Evolutionary conservation across 176 grass and related monocot species (phyloP), one percentile per base, ranked within the genome.

Genomic region (Rhynchospora tenuis): DNA sequence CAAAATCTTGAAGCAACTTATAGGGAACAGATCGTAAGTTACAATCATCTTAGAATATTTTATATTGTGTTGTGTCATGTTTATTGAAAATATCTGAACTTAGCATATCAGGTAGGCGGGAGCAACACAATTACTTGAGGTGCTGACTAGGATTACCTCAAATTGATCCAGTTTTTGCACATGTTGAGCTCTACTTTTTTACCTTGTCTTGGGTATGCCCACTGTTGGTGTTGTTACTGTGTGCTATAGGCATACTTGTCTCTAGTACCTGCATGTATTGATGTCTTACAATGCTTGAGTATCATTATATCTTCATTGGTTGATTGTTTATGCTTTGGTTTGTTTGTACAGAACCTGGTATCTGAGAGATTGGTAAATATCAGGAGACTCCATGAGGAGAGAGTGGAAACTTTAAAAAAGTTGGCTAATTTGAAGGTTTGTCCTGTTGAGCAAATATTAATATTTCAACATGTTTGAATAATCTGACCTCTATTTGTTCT

Each of bases 361-460:
- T 93, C 88, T 31, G 89, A 91, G 57, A 91, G 91, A 65, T 70
- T 94, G 81, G 63, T 77, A 16, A 93, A 96, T 77, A 96, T 99
- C 45, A 89, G 22, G 57, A 93, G 91, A 88, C 72, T 99, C 63
- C 89, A 99, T 59, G 90, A 93, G 87, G 89, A 99, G 77, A 93
- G 90, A 92, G 91, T 90, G 69, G 89, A 89, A 86, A 93, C 90
- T 89, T 69, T 99, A 80, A 96, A 89, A 79, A 96, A 93, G 83
- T 66, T 96, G 81, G 87, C 91, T 58, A 57, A 64, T 86, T 88
- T 90, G 83, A 89, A 91, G 97, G 97, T 99, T 89, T 71, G 86
- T 86, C 90, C 27, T 83, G 62, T 50, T 81, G 15, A 56, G 17
- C 50, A 56, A 74, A 77, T 56, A 31, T 29, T 17, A 56, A 56